phyloP scores from a whole-genome alignment of 768 basidiomycete genomes.

The Chalciporus chontae region DNA sequence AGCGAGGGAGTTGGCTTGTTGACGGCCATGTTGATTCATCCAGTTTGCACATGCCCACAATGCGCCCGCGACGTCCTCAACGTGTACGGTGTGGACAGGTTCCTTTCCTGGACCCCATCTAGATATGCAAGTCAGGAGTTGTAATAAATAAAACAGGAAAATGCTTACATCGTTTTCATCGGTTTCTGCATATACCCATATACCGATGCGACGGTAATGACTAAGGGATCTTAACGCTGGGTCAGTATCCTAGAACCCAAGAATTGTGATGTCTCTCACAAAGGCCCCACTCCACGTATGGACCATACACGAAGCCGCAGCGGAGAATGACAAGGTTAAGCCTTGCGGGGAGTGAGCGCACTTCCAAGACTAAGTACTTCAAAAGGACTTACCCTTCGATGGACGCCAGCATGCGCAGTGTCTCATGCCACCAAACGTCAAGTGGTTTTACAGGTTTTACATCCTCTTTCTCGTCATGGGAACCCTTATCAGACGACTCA shows the following conservation, averaged over 20 bases:
- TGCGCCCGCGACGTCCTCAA: slow-evolving; percentile 75
- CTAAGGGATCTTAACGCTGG: slow-evolving; percentile 54
- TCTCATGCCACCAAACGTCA: slow-evolving; percentile 90
- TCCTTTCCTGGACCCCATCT: slow-evolving; percentile 83
- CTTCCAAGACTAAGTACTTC: background rate
- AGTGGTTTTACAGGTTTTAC: slow-evolving; percentile 65
- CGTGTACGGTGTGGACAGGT: slow-evolving; percentile 71
- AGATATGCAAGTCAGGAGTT: slow-evolving; percentile 9
- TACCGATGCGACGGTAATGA: slow-evolving; percentile 71
- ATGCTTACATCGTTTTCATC: slow-evolving; percentile 75
- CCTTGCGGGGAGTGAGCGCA: slow-evolving; percentile 35
- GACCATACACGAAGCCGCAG: slow-evolving; percentile 75
- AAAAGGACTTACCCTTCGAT: slow-evolving; percentile 59
- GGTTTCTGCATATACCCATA: slow-evolving; percentile 82
- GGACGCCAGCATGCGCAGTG: slow-evolving; percentile 66
- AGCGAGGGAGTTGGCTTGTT: slow-evolving; percentile 59
- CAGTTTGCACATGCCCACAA: slow-evolving; percentile 75
- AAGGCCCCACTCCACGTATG: slow-evolving; percentile 69
- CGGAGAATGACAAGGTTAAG: slow-evolving; percentile 80
- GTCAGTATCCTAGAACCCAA: slow-evolving; percentile 13
- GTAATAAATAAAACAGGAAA: background rate
- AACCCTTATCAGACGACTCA: slow-evolving; percentile 63
- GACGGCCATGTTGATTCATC: slow-evolving; percentile 63
- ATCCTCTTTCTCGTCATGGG: slow-evolving; percentile 69
- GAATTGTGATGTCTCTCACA: slow-evolving; percentile 39